Percentiles rank a stretch among this genome's conserved stretches.
phyloP scores from a whole-genome alignment of 768 basidiomycete species.

The Trametes cinnabarina region DNA sequence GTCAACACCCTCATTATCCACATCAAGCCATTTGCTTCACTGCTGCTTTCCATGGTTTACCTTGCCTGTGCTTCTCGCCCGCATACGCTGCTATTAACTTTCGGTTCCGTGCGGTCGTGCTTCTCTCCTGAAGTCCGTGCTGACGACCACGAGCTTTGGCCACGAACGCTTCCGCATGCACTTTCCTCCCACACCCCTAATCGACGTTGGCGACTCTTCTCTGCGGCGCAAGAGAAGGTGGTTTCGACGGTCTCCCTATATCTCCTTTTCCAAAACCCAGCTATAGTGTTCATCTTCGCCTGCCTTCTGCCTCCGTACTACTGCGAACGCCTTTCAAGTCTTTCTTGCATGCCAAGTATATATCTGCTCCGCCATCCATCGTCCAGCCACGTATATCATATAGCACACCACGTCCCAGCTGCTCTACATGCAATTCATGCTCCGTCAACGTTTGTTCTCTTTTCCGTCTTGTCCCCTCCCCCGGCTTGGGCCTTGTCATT shows the following conservation, averaged over 20 bases:
- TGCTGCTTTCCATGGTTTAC: constrained; percentile 2
- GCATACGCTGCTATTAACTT: constrained; percentile 12
- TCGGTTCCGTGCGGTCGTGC: not conserved
- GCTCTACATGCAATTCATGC: constrained; percentile 19
- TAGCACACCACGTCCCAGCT: constrained; percentile 7
- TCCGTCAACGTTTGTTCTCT: constrained; percentile 10
- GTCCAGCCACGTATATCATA: constrained; percentile 24
- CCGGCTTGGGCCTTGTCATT: not conserved
- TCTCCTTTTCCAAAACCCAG: constrained; percentile 7
- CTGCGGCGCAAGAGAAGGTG: constrained; percentile 15
- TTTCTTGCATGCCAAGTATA: constrained; percentile 21
- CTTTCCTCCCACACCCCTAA: constrained; percentile 1
- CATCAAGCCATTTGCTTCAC: not conserved
- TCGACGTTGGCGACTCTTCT: constrained; percentile 6
- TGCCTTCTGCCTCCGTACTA: not conserved
- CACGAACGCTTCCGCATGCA: constrained; percentile 8
- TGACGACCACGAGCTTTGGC: not conserved
- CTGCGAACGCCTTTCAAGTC: constrained; percentile 5
- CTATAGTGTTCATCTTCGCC: not conserved
- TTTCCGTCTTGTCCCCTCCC: constrained; percentile 1
- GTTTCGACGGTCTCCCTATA: not conserved
- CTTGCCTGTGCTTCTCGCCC: not conserved
- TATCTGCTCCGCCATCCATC: constrained; percentile 15
- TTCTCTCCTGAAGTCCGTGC: not conserved
- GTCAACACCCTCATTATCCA: constrained; percentile 18